Conservation (phyloP, 768 basidiomycete species). For the Phaeotremella skinneri region DNA sequence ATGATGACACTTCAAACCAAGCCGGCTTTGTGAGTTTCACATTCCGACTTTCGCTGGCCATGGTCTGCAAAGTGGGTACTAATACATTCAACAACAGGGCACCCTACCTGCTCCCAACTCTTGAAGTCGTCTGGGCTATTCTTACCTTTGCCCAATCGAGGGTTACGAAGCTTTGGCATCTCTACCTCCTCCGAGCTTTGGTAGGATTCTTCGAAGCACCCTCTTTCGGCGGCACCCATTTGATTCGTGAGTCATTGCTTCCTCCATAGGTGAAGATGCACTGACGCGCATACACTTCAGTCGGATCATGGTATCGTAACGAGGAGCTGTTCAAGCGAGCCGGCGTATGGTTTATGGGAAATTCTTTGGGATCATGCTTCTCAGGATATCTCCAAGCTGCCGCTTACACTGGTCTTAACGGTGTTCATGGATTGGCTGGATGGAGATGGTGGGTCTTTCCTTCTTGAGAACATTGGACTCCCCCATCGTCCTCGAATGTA, state of each 20-base stretch:
- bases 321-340: conserved; percentile 54
- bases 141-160: conserved; percentile 26
- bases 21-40: conserved; percentile 18
- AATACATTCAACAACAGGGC: conserved; percentile 20
- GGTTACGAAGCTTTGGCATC: conserved; percentile 22
- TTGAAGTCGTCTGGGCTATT: conserved; percentile 32
- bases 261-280: neutral
- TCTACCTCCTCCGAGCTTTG: conserved; percentile 42
- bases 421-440: conserved; percentile 52
- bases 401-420: conserved; percentile 54
- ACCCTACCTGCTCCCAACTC: conserved; percentile 26
- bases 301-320: conserved; percentile 55
- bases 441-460: conserved; percentile 37
- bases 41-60: conserved; percentile 4
- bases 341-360: conserved; percentile 43
- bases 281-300: conserved; percentile 14
- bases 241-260: conserved; percentile 24
- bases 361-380: conserved; percentile 53
- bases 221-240: conserved; percentile 35
- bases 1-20: conserved; percentile 29
- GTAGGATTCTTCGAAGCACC: conserved; percentile 43
- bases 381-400: conserved; percentile 55
- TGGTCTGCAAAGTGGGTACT: conserved; percentile 6
- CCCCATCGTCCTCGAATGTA: neutral
- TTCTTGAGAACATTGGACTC: neutral